Evolutionary conservation across 139 green algal genomes (phyloP).

Genomic region (Chloropicon primus): DNA sequence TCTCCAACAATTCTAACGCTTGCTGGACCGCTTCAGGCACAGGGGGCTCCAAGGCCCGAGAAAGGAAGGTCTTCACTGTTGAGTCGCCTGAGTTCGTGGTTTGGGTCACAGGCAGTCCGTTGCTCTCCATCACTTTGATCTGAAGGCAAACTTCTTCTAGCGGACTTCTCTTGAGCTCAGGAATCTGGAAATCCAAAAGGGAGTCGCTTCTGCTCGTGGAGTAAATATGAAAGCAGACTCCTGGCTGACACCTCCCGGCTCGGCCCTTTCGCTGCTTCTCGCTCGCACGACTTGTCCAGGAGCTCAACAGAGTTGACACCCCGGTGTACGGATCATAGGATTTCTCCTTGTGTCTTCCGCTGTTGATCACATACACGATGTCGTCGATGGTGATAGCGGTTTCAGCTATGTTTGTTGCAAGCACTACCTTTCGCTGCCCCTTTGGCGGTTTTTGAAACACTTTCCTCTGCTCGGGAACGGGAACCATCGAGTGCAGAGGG

Average conservation of each 20-base stretch:
- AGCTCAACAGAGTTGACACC: conserved; percentile 51
- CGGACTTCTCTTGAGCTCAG: conserved; percentile 39
- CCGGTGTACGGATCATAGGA: conserved; percentile 64
- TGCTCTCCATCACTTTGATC: conserved; percentile 15
- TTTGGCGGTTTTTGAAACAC: conserved; percentile 34
- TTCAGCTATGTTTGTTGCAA: conserved; percentile 76
- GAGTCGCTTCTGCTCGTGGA: conserved; percentile 26
- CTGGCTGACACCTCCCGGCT: conserved; percentile 54
- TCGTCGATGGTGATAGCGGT: conserved; percentile 75
- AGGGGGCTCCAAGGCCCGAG: not conserved
- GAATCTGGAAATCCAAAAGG: conserved; percentile 46
- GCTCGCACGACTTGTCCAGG: conserved; percentile 35
- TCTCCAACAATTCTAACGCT: not conserved
- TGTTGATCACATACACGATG: conserved; percentile 65
- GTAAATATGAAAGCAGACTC: conserved; percentile 64
- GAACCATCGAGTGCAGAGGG: conserved; percentile 61
- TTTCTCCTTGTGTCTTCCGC: conserved; percentile 64
- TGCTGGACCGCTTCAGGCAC: not conserved
- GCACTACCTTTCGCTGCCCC: conserved; percentile 52
- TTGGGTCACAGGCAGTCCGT: too few relatives aligned
- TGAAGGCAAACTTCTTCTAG: conserved; percentile 53
- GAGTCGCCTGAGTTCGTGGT: too few relatives aligned
- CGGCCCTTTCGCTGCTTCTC: conserved; percentile 57
- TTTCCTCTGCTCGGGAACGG: conserved; percentile 35
- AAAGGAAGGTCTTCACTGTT: not conserved